These are phyloP conservation scores for Xylaria intraflava DNA, from an alignment of 495 filamentous ascomycete species.

Conservation along the genomic window DNA sequence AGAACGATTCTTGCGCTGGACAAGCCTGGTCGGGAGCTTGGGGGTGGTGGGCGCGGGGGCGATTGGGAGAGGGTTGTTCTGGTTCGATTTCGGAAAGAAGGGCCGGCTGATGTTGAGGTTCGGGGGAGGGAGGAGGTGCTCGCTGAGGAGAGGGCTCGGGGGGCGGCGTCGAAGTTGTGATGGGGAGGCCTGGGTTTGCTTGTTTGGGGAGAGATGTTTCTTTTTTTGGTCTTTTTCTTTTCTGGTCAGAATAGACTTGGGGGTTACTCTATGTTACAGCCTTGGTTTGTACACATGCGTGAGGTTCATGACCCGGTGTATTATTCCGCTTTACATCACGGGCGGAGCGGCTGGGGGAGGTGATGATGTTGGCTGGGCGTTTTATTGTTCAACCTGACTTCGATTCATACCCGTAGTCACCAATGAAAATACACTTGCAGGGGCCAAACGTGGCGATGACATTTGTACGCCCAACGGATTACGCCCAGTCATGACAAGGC, in stretches of 20 bases:
- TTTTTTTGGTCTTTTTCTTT: background rate
- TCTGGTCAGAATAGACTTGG: too few species aligned
- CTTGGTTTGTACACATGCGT: too few species aligned
- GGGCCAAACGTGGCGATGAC: too few species aligned
- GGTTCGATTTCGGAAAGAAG: conserved; percentile 55
- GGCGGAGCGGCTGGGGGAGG: too few species aligned
- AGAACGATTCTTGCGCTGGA: conserved; percentile 61
- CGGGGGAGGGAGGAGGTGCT: conserved; percentile 47
- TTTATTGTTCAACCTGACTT: background rate
- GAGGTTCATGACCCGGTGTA: too few species aligned
- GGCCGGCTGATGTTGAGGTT: conserved; percentile 49
- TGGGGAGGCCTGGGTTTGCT: too few species aligned
- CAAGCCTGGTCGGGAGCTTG: conserved; percentile 64
- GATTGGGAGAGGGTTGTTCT: conserved; percentile 68
- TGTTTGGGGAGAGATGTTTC: background rate
- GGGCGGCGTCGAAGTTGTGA: conserved; percentile 18
- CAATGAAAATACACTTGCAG: background rate
- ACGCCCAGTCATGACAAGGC: too few species aligned
- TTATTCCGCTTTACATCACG: too few species aligned
- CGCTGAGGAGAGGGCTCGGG: conserved; percentile 27
- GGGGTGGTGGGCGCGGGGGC: conserved; percentile 54
- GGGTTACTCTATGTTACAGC: too few species aligned
- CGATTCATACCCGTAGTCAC: background rate
- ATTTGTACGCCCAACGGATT: too few species aligned
- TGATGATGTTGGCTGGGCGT: background rate